Percentiles rank a stretch among this genome's conserved stretches.
Conservation (phyloP, 805 yeast species). For the Pichia exigua region DNA sequence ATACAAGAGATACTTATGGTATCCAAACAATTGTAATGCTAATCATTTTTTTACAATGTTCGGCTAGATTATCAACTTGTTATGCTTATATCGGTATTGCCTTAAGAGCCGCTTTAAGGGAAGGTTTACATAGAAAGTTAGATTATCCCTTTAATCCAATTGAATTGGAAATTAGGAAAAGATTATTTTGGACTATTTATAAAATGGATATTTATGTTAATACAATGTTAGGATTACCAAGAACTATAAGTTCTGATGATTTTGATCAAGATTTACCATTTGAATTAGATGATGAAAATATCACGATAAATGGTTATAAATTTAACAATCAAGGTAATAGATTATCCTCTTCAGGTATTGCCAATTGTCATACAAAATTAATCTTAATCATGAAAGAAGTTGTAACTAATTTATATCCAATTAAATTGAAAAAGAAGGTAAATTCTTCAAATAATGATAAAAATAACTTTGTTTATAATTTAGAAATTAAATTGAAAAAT, state of each 20-base stretch:
- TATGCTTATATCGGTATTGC: slow-evolving; percentile 89
- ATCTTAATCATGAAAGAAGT: slow-evolving; percentile 65
- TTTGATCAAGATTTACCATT: slow-evolving; percentile 82
- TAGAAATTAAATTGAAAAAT: slow-evolving; percentile 59
- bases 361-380: slow-evolving; percentile 75
- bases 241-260: slow-evolving; percentile 67
- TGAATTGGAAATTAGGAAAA: slow-evolving; percentile 73
- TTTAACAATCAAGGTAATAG: slow-evolving; percentile 37
- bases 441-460: slow-evolving; percentile 9
- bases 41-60: slow-evolving; percentile 77
- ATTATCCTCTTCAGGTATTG: slow-evolving; percentile 67
- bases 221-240: slow-evolving; percentile 79
- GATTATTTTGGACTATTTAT: slow-evolving; percentile 83
- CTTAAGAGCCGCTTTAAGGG: slow-evolving; percentile 68
- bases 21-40: slow-evolving; percentile 85
- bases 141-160: slow-evolving; percentile 61
- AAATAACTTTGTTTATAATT: slow-evolving; percentile 41
- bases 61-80: slow-evolving; percentile 80
- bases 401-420: slow-evolving; percentile 68
- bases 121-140: slow-evolving; percentile 74
- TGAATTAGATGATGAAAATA: slow-evolving; percentile 81
- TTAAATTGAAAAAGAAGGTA: slow-evolving; percentile 34
- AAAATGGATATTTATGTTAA: slow-evolving; percentile 88
- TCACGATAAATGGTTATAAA: slow-evolving; percentile 55
- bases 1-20: slow-evolving; percentile 72